These are phyloP conservation scores for Cladosporium sp. DNA, from an alignment of 2,329 filamentous ascomycete genomes.

Conservation along the genomic window DNA sequence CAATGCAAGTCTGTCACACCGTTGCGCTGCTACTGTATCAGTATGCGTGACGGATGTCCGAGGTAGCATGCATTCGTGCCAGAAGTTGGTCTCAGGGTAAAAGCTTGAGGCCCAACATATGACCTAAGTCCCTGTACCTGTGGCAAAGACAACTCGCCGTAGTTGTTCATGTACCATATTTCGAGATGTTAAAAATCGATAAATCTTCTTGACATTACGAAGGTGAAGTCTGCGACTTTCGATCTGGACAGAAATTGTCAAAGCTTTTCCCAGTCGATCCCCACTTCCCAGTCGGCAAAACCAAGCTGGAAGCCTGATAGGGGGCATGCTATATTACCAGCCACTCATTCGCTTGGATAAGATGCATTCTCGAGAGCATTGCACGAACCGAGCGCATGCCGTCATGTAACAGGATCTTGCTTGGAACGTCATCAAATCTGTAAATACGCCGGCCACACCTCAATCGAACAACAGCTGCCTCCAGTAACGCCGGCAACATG, in stretches of 20 bases:
- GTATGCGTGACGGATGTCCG: background rate
- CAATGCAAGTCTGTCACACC: background rate
- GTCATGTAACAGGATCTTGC: background rate
- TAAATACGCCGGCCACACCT: background rate
- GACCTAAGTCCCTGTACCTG: background rate
- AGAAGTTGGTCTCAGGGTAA: background rate
- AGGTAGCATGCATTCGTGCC: background rate
- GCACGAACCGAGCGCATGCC: background rate
- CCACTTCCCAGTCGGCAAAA: background rate
- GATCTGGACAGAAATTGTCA: background rate
- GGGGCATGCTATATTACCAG: background rate
- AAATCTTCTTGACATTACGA: background rate
- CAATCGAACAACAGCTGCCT: background rate
- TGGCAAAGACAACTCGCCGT: background rate
- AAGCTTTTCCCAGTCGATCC: background rate
- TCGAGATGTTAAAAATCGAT: background rate
- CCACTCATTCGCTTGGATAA: background rate
- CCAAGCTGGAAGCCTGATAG: conserved; percentile 2
- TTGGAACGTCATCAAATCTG: background rate
- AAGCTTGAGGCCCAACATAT: background rate
- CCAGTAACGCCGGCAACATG: background rate
- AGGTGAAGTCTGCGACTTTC: background rate
- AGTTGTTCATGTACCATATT: background rate
- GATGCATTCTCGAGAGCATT: background rate
- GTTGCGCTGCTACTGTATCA: background rate